Conservation (phyloP, 768 basidiomycete species). For the Pleurotus pulmonarius region DNA sequence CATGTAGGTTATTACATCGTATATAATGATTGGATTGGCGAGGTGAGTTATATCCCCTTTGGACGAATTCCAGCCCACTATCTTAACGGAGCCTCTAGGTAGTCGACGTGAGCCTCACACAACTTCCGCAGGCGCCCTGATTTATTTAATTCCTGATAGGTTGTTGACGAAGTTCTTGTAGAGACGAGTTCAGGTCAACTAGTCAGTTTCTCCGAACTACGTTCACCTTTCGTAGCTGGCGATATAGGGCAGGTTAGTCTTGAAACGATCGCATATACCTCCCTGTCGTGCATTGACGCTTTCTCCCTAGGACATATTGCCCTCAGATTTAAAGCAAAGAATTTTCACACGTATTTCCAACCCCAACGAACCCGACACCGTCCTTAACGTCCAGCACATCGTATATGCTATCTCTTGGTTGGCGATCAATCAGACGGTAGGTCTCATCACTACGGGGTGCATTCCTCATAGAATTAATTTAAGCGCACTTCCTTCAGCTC, state of each 20-base stretch:
- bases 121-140: constrained; percentile 11
- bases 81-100: constrained; percentile 39
- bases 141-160: constrained; percentile 33
- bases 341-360: constrained; percentile 10
- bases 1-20: constrained; percentile 82
- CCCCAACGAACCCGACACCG: constrained; percentile 50
- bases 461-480: no score
- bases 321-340: neutral
- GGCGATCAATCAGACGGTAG: constrained; percentile 80
- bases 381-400: constrained; percentile 70
- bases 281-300: constrained; percentile 1
- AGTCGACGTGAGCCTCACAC: constrained; percentile 57
- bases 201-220: constrained; percentile 74
- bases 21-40: constrained; percentile 85
- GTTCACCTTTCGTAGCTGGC: constrained; percentile 71
- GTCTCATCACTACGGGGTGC: no score
- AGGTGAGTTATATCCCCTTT: constrained; percentile 44
- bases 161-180: constrained; percentile 80
- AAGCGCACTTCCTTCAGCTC: constrained; percentile 42
- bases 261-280: neutral
- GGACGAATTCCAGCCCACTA: neutral
- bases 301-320: constrained; percentile 4
- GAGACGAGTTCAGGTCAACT: constrained; percentile 62
- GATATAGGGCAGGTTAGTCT: constrained; percentile 66
- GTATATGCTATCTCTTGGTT: constrained; percentile 84